Percentiles rank a stretch among this genome's conserved stretches.
Evolutionary conservation across 2,329 filamentous ascomycete species (phyloP).

Genomic region (Diaporthe vaccinii): DNA sequence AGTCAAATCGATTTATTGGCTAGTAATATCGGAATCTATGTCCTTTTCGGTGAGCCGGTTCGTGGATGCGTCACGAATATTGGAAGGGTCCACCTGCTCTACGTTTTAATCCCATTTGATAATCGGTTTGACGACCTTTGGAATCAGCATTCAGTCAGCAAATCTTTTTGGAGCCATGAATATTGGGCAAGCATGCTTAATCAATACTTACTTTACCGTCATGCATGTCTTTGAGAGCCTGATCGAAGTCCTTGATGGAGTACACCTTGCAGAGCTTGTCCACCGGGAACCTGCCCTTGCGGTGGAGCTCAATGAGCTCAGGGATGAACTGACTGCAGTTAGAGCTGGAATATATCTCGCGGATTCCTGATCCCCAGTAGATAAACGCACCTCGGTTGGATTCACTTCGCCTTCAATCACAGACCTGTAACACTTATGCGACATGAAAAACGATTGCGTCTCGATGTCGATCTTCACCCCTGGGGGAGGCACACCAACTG

Average conservation of each 20-base stretch:
- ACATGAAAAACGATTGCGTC: slow-evolving; percentile 45
- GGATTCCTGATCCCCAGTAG: not conserved
- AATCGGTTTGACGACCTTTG: slow-evolving; percentile 41
- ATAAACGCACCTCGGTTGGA: slow-evolving; percentile 44
- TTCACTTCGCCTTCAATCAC: slow-evolving; percentile 51
- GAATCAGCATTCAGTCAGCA: not conserved
- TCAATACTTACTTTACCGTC: slow-evolving; percentile 43
- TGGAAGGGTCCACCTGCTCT: not conserved
- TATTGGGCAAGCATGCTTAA: not conserved
- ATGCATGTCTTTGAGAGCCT: slow-evolving; percentile 46
- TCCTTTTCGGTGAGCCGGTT: not conserved
- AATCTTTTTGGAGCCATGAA: too few species aligned
- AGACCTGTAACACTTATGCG: slow-evolving; percentile 49
- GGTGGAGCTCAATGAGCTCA: slow-evolving; percentile 49
- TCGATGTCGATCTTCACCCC: slow-evolving; percentile 47
- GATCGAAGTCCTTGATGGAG: slow-evolving; percentile 44
- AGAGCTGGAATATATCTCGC: not conserved
- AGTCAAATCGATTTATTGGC: not conserved
- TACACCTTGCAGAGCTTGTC: slow-evolving; percentile 51
- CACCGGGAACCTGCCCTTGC: slow-evolving; percentile 51
- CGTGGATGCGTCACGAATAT: too few species aligned
- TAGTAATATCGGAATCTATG: not conserved
- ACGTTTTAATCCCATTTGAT: slow-evolving; percentile 39
- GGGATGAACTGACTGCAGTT: slow-evolving; percentile 48
- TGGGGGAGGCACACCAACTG: slow-evolving; percentile 51